These are phyloP conservation scores for Pinus albicaulis DNA, from an alignment of 75 land plant genomes.

Conservation along the genomic window DNA sequence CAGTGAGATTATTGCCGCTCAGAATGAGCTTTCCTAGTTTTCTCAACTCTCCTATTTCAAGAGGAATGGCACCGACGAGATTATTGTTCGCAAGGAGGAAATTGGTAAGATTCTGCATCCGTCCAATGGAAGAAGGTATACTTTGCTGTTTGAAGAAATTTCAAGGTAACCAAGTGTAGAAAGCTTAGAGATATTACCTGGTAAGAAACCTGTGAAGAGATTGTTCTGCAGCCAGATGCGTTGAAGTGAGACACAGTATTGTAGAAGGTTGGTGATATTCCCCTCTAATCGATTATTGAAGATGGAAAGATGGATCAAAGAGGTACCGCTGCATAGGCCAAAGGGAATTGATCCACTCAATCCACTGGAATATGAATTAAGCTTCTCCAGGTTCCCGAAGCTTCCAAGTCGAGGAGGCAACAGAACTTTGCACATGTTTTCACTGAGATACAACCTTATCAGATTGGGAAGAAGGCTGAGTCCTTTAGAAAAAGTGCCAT, in stretches of 20 bases:
- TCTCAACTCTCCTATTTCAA: conserved; percentile 33
- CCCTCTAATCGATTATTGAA: not conserved
- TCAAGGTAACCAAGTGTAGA: conserved; percentile 11
- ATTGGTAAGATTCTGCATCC: conserved; percentile 34
- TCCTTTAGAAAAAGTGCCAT: conserved; percentile 46
- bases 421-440: conserved; percentile 22
- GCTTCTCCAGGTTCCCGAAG: not conserved
- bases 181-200: conserved; percentile 40
- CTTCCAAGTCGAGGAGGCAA: not conserved
- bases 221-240: not conserved
- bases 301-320: not conserved
- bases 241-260: not conserved
- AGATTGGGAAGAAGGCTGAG: conserved; percentile 35
- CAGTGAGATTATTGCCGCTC: conserved; percentile 34
- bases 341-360: not conserved
- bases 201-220: conserved; percentile 30
- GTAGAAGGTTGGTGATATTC: not conserved
- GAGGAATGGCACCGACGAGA: conserved; percentile 60
- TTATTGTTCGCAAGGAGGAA: conserved; percentile 56
- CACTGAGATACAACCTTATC: conserved; percentile 14
- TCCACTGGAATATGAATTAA: not conserved
- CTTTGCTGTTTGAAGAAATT: conserved; percentile 30
- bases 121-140: conserved; percentile 19
- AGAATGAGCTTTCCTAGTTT: conserved; percentile 35
- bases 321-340: not conserved